Evolutionary conservation across 2,329 filamentous ascomycete species (phyloP).

Genomic region (Calonectria henricotiae): DNA sequence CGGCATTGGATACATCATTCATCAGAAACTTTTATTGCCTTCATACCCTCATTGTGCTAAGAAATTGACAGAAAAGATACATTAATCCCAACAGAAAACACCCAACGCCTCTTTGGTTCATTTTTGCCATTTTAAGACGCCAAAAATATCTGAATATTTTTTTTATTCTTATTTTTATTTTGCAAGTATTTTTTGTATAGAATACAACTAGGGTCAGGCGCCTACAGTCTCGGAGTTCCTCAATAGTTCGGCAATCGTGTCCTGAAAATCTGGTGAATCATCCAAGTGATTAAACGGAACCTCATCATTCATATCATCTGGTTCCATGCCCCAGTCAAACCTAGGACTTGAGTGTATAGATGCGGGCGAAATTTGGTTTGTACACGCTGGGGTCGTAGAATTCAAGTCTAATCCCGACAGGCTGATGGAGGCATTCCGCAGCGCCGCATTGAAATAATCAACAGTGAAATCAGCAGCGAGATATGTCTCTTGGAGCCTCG

Average conservation of each 20-base stretch:
- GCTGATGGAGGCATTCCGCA: constrained; percentile 6
- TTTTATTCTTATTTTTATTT: no score
- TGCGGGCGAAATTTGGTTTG: not conserved
- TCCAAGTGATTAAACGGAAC: not conserved
- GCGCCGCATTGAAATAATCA: constrained; percentile 8
- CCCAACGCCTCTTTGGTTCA: not conserved
- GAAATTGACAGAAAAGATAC: not conserved
- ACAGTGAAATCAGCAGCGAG: constrained; percentile 10
- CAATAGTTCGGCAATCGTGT: constrained; percentile 4
- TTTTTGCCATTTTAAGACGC: not conserved
- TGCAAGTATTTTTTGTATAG: no score
- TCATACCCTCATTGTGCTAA: not conserved
- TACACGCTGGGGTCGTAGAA: not conserved
- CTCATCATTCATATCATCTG: not conserved
- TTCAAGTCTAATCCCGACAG: constrained; percentile 1
- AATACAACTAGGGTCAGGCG: not conserved
- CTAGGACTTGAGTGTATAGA: not conserved
- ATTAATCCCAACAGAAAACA: not conserved
- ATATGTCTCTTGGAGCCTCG: not conserved
- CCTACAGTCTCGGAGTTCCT: constrained; percentile 13
- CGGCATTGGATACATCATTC: not conserved
- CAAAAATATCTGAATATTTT: not conserved
- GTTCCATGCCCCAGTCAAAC: constrained; percentile 6
- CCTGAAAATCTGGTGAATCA: constrained; percentile 10
- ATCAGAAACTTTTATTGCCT: not conserved